Conservation (phyloP, 306 rosid species). For the Leucaena leucocephala region DNA sequence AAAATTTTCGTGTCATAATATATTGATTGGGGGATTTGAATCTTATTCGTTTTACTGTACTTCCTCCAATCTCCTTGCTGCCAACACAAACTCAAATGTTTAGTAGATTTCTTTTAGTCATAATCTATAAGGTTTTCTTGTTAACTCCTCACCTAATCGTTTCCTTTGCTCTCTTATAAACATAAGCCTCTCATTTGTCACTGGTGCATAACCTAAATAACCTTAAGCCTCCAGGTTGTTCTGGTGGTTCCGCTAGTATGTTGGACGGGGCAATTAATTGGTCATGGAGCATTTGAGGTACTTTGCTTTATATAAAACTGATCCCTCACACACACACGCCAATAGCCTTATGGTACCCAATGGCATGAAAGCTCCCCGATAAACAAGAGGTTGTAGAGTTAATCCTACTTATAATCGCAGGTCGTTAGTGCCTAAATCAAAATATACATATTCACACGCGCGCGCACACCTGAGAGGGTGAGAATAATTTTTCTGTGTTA, state of each 20-base stretch:
- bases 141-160: background rate
- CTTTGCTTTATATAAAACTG: conserved; percentile 5
- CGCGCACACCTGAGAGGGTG: background rate
- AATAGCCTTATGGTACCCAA: too few relatives aligned
- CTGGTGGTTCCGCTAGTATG: conserved; percentile 70
- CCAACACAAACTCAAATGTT: background rate
- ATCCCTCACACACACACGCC: background rate
- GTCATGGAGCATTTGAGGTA: conserved; percentile 87
- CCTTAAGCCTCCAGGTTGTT: conserved; percentile 59
- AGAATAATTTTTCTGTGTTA: conserved; percentile 5
- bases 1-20: background rate
- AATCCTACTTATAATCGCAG: too few relatives aligned
- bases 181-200: conserved; percentile 6
- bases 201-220: conserved; percentile 3
- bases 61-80: background rate
- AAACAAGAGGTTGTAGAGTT: too few relatives aligned
- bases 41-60: background rate
- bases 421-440: too few relatives aligned
- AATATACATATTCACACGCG: background rate
- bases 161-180: background rate
- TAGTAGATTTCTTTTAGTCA: background rate
- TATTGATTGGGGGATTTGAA: background rate
- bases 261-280: conserved; percentile 82
- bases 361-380: too few relatives aligned
- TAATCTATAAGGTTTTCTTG: background rate